Evolutionary conservation across 495 filamentous ascomycete species (phyloP), one percentile per base, ranked within the genome.

Genomic region (Rhizodiscina lignyota): DNA sequence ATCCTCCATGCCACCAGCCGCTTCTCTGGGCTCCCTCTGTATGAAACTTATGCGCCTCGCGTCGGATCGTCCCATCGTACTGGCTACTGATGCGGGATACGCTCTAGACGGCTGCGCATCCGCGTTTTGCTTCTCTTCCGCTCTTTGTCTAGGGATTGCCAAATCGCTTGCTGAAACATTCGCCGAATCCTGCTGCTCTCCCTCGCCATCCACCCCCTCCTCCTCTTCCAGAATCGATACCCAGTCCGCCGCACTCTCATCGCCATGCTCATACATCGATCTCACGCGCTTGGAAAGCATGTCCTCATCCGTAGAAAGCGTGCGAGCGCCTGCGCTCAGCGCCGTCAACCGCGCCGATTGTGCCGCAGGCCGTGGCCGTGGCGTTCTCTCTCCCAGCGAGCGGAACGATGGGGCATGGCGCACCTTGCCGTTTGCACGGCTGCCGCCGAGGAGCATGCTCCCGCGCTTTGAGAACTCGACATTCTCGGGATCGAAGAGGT

Each of bases 1-100:
- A 48, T 94, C 86, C 49, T 99, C 89, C 27, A 91, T 72, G 0
- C 87, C 87, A 12, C 85, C 86, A 11, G 84, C 83, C 11, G 76
- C 56, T 54, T 78, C 75, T 29, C 60, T 55, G 11, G 66, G 58
- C 40, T 76, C 64, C 36, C 62, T 56, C 39, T 64, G 60, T 41
- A 66, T 50, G 15, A 41, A 33, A 39, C 42, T 48, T 18, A 38
- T 48, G 18, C 45, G 41, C 18, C n/a, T n/a, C n/a, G n/a, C n/a
- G n/a, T n/a, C n/a, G n/a, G n/a, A n/a, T n/a, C n/a, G n/a, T n/a
- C 35, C 39, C 11, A n/a, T 37, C 10, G 35, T 12, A 4, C 23
- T 19, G 3, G 17, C 39, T 40, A 15, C 12, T 23, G 4, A 43
- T 27, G 24, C 24, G 13, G 2, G 47, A 49, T 17, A 20, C 21